Evolutionary conservation across 495 filamentous ascomycete genomes (phyloP), one percentile per base, ranked within the genome.

Genomic region (Annulohypoxylon nitens): DNA sequence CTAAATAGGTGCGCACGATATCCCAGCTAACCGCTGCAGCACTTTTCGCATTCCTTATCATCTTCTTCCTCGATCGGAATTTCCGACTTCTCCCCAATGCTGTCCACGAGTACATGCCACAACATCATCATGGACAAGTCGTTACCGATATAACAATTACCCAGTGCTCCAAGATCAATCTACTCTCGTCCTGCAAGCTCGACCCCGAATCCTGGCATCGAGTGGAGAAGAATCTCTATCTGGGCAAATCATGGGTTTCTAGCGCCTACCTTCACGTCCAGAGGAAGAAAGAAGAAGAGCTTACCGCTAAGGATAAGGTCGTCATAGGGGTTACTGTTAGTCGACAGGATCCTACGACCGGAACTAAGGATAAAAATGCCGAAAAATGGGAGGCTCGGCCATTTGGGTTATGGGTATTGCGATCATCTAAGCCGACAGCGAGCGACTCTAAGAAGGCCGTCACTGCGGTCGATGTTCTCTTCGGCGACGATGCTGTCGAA

Each of bases 401-500:
- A 0, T 90, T 87, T 3, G 95, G 95, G 0, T 81, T 99, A 43
- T 99, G 96, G 96, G 80, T 99, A 61, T 93, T 94, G 82, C 85
- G 94, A 61, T 92, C 91, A 12, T 84, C 89, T 0, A 93, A 92
- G 69, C 86, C 88, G 34, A 89, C 93, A 75, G 92, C 91, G 25
- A 93, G 90, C 73, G 94, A 97, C 74, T 94, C 91, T 3, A 87
- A 90, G 43, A 86, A 85, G 47, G 90, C 91, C 5, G 86, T 99
- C 45, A 98, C 94, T 4, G 91, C 89, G 3, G 86, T 98, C 7
- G 96, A 99, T 81, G 89, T 98, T 1, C 84, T 99, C 2, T 99
- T 97, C 78, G 96, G 96, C 25, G 90, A 93, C 2, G 96, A 98
- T 81, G 96, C 94, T 6, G 93, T 95, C 5, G 96, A 99, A 76